Evolutionary conservation across 108 stramenopile genomes (phyloP).

Genomic region (Hondaea fermentalgiana): DNA sequence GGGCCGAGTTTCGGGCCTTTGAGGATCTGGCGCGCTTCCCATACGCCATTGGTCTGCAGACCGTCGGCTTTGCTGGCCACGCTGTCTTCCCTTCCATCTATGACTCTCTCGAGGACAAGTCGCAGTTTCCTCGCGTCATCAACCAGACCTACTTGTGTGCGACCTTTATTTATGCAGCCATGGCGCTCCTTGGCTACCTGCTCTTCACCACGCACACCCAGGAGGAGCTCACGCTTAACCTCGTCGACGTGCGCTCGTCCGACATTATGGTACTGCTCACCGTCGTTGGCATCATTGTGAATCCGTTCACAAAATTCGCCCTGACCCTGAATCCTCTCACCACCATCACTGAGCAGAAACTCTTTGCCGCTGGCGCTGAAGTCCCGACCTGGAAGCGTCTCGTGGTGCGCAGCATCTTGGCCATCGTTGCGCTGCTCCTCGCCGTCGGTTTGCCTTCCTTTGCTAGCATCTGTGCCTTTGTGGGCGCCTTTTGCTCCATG

Average conservation of each 20-base stretch:
- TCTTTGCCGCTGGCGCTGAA: neutral
- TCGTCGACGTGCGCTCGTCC: neutral
- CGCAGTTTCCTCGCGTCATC: neutral
- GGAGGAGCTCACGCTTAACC: neutral
- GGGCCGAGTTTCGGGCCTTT: neutral
- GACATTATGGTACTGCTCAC: neutral
- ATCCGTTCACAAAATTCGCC: slow-evolving; percentile 6
- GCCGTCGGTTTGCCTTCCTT: neutral
- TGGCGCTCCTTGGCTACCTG: neutral
- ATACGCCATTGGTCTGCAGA: slow-evolving; percentile 5
- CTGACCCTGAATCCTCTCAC: neutral
- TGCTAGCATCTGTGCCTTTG: slow-evolving; percentile 13
- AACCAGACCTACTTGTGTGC: neutral
- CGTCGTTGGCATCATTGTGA: neutral
- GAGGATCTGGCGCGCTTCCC: neutral
- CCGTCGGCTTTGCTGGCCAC: slow-evolving; percentile 6
- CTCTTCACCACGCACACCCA: neutral
- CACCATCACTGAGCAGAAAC: neutral
- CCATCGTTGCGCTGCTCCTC: neutral
- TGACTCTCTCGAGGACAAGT: neutral
- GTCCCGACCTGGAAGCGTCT: neutral
- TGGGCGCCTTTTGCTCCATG: slow-evolving; percentile 7
- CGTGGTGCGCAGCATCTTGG: neutral
- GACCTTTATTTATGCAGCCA: neutral
- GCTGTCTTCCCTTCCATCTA: slow-evolving; percentile 6